Percentiles rank a stretch among this genome's conserved stretches.
Conservation (phyloP, 2,329 filamentous ascomycete genomes). For the Sporothrix humicola region DNA sequence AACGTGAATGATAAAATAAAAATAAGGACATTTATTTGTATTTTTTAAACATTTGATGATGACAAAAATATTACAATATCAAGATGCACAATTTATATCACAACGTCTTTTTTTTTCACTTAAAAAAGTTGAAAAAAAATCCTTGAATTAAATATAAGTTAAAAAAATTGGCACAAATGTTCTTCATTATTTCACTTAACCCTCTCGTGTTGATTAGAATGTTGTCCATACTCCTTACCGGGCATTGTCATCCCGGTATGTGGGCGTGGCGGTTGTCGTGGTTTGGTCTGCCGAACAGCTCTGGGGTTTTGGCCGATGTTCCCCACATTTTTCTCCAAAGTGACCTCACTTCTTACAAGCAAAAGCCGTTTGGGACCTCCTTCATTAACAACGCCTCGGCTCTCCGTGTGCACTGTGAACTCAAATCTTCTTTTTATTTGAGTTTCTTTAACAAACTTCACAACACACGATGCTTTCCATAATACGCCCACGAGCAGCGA, state of each 20-base stretch:
- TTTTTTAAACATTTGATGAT: neutral
- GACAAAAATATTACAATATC: neutral
- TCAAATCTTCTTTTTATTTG: neutral
- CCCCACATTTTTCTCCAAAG: constrained; percentile 30
- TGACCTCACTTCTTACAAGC: neutral
- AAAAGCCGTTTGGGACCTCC: neutral
- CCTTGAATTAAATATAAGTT: too few species aligned
- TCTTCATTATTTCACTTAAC: too few species aligned
- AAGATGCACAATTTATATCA: too few species aligned
- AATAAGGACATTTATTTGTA: neutral
- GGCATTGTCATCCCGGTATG: neutral
- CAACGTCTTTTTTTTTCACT: too few species aligned
- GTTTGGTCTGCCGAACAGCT: neutral
- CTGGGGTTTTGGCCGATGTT: neutral
- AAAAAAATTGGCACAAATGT: too few species aligned
- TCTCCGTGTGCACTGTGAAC: neutral
- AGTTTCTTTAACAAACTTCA: neutral
- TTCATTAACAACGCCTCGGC: constrained; percentile 10
- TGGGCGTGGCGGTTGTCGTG: neutral
- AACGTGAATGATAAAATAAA: neutral
- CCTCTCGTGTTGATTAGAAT: too few species aligned
- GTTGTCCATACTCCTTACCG: too few species aligned
- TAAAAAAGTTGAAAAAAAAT: too few species aligned
- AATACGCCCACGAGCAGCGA: neutral
- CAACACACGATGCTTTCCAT: neutral